Evolutionary conservation across 75 land plant genomes (phyloP).

Genomic region (Picea sitchensis): DNA sequence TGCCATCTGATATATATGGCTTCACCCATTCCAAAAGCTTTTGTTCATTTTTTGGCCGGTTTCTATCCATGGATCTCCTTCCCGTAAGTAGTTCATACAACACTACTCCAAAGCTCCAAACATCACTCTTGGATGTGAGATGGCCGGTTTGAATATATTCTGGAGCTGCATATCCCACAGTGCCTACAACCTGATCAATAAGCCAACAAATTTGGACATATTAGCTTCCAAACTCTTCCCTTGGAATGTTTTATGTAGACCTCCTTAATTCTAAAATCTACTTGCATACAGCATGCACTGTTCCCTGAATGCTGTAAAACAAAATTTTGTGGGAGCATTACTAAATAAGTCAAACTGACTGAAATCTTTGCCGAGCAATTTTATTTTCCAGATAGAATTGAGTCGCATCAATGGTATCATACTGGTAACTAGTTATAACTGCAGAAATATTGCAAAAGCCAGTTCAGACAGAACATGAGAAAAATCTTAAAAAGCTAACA

Average conservation of each 20-base stretch:
- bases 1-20: conserved; percentile 54
- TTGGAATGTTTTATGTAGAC: not conserved
- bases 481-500: not conserved
- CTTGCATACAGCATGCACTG: not conserved
- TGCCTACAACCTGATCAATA: conserved; percentile 72
- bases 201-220: conserved; percentile 4
- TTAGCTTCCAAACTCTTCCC: not conserved
- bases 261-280: not conserved
- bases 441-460: not conserved
- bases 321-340: not conserved
- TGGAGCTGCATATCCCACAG: conserved; percentile 91
- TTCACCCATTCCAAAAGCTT: conserved; percentile 81
- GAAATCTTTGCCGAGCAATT: not conserved
- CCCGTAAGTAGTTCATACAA: conserved; percentile 89
- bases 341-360: not conserved
- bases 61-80: conserved; percentile 59
- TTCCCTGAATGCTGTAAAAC: conserved; percentile 2
- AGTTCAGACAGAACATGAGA: not conserved
- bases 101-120: conserved; percentile 92
- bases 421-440: not conserved
- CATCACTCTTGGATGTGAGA: conserved; percentile 77
- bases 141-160: conserved; percentile 93
- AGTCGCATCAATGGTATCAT: not conserved
- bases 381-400: not conserved
- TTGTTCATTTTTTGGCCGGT: conserved; percentile 74